phyloP scores from a whole-genome alignment of 495 filamentous ascomycete species.

The Astrothelium subdiscretum region DNA sequence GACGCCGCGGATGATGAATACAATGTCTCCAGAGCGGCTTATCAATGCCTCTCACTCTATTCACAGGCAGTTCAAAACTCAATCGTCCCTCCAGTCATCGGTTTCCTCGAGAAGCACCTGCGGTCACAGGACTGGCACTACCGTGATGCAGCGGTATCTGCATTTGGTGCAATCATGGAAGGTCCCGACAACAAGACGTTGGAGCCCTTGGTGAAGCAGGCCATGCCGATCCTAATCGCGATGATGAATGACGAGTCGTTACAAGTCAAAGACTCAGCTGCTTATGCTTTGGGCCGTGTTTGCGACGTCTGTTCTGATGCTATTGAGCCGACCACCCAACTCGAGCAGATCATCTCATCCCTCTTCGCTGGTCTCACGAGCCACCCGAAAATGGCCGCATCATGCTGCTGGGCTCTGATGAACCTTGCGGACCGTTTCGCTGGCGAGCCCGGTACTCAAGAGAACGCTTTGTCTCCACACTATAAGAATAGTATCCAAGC shows the following conservation, averaged over 20 bases:
- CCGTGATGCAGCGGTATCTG: constrained; percentile 89
- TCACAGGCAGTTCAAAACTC: constrained; percentile 75
- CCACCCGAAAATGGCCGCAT: constrained; percentile 91
- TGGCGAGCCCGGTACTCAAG: constrained; percentile 60
- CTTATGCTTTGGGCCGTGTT: constrained; percentile 90
- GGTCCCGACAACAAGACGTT: constrained; percentile 82
- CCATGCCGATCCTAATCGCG: constrained; percentile 71
- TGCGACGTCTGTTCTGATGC: constrained; percentile 81
- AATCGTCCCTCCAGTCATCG: constrained; percentile 70
- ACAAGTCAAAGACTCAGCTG: constrained; percentile 92
- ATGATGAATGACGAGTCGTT: constrained; percentile 93
- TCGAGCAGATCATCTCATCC: constrained; percentile 69
- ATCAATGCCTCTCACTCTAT: constrained; percentile 93
- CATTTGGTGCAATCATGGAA: constrained; percentile 99
- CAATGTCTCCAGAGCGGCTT: constrained; percentile 87
- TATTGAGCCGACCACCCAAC: constrained; percentile 70
- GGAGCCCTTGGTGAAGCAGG: constrained; percentile 88
- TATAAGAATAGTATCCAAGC: constrained; percentile 86
- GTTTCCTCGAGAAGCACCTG: constrained; percentile 85
- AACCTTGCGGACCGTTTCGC: constrained; percentile 93
- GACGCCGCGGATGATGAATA: constrained; percentile 95
- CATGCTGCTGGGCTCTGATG: constrained; percentile 99
- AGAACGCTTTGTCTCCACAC: constrained; percentile 79
- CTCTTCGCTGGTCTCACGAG: constrained; percentile 86
- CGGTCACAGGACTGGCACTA: constrained; percentile 83